phyloP scores from a whole-genome alignment of 202 grass and related monocot genomes.

The Setaria italica region DNA sequence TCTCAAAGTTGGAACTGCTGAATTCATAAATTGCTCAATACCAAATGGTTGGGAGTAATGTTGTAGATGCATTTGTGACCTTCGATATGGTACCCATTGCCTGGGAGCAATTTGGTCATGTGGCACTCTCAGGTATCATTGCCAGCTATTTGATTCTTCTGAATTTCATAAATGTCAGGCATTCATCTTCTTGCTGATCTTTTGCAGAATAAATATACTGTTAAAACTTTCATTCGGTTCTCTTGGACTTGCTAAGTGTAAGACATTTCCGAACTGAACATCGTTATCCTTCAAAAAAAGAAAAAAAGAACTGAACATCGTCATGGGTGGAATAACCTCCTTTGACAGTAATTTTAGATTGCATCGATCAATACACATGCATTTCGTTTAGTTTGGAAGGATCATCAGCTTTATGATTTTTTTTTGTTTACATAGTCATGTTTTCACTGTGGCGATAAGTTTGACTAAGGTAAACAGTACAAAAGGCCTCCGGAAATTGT shows the following conservation, averaged over 20 bases:
- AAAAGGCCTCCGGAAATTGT: not conserved
- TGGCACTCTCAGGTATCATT: not conserved
- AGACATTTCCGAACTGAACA: not conserved
- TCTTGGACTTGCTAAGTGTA: not conserved
- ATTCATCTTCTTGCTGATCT: not conserved
- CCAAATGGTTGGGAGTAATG: not conserved
- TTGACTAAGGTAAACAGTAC: not conserved
- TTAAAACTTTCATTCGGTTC: not conserved
- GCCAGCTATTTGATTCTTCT: not conserved
- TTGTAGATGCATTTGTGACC: not conserved
- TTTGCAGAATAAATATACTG: not conserved
- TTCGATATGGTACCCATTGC: not conserved
- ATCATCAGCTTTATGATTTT: not conserved
- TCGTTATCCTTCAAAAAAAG: not conserved
- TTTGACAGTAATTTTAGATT: no score
- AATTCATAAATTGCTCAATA: not conserved
- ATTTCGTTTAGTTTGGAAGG: slow-evolving; percentile 5
- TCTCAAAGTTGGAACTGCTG: not conserved
- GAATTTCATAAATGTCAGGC: not conserved
- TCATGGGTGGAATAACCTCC: not conserved
- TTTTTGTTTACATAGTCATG: not conserved
- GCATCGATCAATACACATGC: not conserved
- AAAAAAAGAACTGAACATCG: not conserved
- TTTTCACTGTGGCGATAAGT: not conserved
- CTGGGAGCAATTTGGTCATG: not conserved